Evolutionary conservation across 306 rosid species (phyloP), one percentile per base, ranked within the genome.

Genomic region (Datisca glomerata): DNA sequence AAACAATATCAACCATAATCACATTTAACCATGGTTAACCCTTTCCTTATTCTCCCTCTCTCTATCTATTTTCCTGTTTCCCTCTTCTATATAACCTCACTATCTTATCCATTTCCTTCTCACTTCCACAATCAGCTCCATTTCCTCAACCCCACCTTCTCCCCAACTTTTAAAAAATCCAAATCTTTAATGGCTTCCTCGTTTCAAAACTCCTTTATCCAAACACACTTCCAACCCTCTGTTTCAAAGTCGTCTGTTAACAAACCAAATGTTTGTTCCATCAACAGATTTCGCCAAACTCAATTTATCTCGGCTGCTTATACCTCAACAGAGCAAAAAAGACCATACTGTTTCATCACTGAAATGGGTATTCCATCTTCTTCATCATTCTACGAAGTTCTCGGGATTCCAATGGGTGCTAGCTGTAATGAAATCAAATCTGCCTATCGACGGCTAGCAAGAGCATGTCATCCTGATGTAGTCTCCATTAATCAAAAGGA

Each of bases 381-480:
- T 21, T 55, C 55, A 1, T 58, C 87, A 8, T 57, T 72, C 21
- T 78, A 83, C 63, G 89, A 83, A 4, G 77, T 83, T 18, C 94
- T 83, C 15, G 94, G 94, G 45, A 64, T 83, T 41, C 59, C 89
- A 0, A 51, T 29, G 46, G 57, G 64, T 5, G 85, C 94, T 2
- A 66, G 63, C 12, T 24, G 53, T 16, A 12, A 48, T 1, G 94
- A 83, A 24, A 69, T 83, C 41, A 83, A 83, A 21, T 11, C 75
- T 1, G 91, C 94, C 0, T 83, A 83, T 9, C 60, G 91, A 31
- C 75, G 51, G 24, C 71, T 78, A 0, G 94, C 94, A 1, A 83
- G 94, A 32, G 61, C 55, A 0, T 75, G 64, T 10, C 94, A 83
- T 43, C 94, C 94, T 9, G 91, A 83, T 13, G 85, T 72, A 17